Percentiles rank a stretch among this genome's conserved stretches.
phyloP scores from a whole-genome alignment of 2,329 filamentous ascomycete genomes.

The Cladophialophora carrionii region DNA sequence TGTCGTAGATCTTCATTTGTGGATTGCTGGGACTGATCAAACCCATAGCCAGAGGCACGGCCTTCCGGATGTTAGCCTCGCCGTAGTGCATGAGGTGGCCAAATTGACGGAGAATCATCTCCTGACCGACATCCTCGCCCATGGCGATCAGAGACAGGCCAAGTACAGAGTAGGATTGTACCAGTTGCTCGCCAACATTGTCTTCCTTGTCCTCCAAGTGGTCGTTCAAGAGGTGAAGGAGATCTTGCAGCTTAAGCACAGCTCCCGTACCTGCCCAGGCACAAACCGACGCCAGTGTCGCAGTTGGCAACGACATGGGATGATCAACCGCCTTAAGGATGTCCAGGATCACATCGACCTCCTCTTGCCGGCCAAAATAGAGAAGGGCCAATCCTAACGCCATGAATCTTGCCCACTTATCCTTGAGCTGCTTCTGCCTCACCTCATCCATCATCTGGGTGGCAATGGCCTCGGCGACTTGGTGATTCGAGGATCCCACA shows the following conservation, averaged over 20 bases:
- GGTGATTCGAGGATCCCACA: constrained; percentile 87
- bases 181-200: constrained; percentile 91
- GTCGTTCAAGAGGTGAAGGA: constrained; percentile 97
- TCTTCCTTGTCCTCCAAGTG: constrained; percentile 93
- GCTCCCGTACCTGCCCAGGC: constrained; percentile 98
- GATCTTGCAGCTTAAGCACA: constrained; percentile 93
- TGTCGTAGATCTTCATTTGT: constrained; percentile 99
- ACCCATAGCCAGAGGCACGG: constrained; percentile 94
- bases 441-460: constrained; percentile 93
- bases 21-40: constrained; percentile 96
- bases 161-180: constrained; percentile 94
- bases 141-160: constrained; percentile 93
- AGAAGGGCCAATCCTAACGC: constrained; percentile 89
- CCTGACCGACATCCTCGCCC: constrained; percentile 97
- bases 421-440: constrained; percentile 83
- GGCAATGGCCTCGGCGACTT: constrained; percentile 89
- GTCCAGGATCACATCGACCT: constrained; percentile 97
- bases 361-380: constrained; percentile 95
- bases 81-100: constrained; percentile 99
- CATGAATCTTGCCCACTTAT: constrained; percentile 98
- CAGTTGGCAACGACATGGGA: constrained; percentile 94
- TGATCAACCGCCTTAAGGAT: constrained; percentile 96
- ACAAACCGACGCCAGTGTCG: constrained; percentile 91
- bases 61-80: constrained; percentile 93
- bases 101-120: constrained; percentile 97